Evolutionary conservation across 805 yeast genomes (phyloP).

Genomic region (Candida dendrica): DNA sequence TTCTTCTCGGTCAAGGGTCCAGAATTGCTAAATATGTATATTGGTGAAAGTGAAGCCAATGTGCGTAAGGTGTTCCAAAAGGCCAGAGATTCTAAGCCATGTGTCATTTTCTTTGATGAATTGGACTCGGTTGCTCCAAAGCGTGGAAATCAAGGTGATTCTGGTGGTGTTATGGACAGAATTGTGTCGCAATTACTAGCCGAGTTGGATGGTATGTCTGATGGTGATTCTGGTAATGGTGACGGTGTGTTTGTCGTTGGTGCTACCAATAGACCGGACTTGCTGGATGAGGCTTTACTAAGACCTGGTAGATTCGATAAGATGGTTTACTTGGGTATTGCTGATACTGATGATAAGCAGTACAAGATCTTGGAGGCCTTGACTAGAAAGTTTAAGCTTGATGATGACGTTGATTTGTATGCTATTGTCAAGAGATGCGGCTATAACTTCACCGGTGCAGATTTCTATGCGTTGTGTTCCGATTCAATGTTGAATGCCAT

Average conservation of each 20-base stretch:
- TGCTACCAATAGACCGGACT: constrained; percentile 96
- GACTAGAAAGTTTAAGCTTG: constrained; percentile 71
- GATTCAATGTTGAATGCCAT: constrained; percentile 96
- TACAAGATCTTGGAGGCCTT: constrained; percentile 78
- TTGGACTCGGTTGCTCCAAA: constrained; percentile 97
- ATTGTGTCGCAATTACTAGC: constrained; percentile 93
- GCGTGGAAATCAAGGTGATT: constrained; percentile 97
- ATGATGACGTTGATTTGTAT: constrained; percentile 49
- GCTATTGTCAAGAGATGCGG: constrained; percentile 67
- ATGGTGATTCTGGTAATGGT: constrained; percentile 46
- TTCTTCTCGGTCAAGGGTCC: constrained; percentile 98
- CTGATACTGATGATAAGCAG: constrained; percentile 88
- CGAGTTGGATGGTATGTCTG: constrained; percentile 94
- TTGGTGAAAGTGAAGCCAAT: constrained; percentile 97
- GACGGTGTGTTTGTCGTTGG: constrained; percentile 97
- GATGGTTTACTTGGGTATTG: constrained; percentile 86
- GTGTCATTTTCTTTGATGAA: constrained; percentile 96
- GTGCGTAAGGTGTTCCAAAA: constrained; percentile 89
- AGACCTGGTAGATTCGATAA: constrained; percentile 96
- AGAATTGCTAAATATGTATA: constrained; percentile 92
- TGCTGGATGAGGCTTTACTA: constrained; percentile 86
- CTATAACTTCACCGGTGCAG: constrained; percentile 95
- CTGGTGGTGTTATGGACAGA: constrained; percentile 99
- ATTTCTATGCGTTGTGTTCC: constrained; percentile 91
- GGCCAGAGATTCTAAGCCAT: constrained; percentile 95